A percentile compares a stretch with the other conserved stretches of the same genome.
Evolutionary conservation across 139 green algal genomes (phyloP).

Genomic region (Pleodorina starrii): DNA sequence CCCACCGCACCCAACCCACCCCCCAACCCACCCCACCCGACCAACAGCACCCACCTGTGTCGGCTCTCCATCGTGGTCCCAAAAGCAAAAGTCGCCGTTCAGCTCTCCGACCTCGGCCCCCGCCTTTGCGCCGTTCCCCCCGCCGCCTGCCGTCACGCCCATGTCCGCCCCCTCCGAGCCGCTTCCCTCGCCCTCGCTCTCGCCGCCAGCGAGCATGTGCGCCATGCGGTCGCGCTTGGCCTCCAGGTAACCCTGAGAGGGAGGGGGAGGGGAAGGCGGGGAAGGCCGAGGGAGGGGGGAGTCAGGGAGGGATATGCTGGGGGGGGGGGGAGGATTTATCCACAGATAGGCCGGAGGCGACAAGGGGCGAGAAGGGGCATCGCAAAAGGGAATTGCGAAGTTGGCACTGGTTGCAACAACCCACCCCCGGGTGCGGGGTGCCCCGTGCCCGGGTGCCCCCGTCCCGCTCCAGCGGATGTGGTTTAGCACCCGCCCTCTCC

Average conservation of each 20-base stretch:
- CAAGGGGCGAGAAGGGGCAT: background rate
- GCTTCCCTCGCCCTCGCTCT: background rate
- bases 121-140: too few relatives aligned
- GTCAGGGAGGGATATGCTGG: too few relatives aligned
- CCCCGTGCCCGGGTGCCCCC: too few relatives aligned
- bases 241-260: constrained; percentile 67
- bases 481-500: too few relatives aligned
- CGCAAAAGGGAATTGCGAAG: too few relatives aligned
- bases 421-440: too few relatives aligned
- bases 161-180: background rate
- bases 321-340: background rate
- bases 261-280: background rate
- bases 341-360: too few relatives aligned
- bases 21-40: background rate
- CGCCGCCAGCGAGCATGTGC: constrained; percentile 64
- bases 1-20: too few relatives aligned
- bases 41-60: constrained; percentile 28
- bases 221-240: constrained; percentile 81
- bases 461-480: too few relatives aligned
- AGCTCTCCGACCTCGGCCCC: background rate
- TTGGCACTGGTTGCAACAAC: too few relatives aligned
- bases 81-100: constrained; percentile 46
- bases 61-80: constrained; percentile 48
- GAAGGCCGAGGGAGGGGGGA: background rate
- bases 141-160: background rate